Conservation (phyloP, 2,329 filamentous ascomycete genomes). For the Graphium sp. region DNA sequence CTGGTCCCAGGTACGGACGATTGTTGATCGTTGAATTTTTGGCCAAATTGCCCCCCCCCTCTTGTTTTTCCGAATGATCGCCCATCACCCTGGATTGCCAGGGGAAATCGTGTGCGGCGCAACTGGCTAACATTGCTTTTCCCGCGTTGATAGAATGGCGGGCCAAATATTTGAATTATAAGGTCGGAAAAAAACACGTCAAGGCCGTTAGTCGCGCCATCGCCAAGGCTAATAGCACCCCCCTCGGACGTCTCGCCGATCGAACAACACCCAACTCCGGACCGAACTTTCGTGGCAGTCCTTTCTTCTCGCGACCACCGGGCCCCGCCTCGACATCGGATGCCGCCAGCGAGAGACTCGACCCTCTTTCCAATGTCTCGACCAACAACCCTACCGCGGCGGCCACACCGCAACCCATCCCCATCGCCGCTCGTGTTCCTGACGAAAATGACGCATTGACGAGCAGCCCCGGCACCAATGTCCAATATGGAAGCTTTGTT, state of each 20-base stretch:
- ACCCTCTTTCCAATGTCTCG: not conserved
- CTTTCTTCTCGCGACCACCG: constrained; percentile 12
- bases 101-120: no score
- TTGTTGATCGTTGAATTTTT: no score
- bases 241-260: constrained; percentile 16
- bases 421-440: constrained; percentile 3
- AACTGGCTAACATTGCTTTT: constrained; percentile 2
- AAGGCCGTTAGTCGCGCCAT: constrained; percentile 67
- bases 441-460: constrained; percentile 24
- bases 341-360: not conserved
- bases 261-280: constrained; percentile 13
- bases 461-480: constrained; percentile 14
- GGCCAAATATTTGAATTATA: constrained; percentile 88
- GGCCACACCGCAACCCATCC: constrained; percentile 1
- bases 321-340: constrained; percentile 4
- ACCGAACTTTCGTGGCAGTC: no score
- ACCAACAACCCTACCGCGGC: not conserved
- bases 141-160: constrained; percentile 52
- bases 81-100: no score
- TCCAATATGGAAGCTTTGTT: constrained; percentile 37
- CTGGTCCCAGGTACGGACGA: constrained; percentile 61
- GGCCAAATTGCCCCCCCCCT: no score
- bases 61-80: constrained; percentile 2
- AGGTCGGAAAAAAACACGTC: constrained; percentile 85
- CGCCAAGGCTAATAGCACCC: constrained; percentile 38